Base-by-base conservation (phyloP, 345 rosid genomes). In the Corchorus capsularis region DNA sequence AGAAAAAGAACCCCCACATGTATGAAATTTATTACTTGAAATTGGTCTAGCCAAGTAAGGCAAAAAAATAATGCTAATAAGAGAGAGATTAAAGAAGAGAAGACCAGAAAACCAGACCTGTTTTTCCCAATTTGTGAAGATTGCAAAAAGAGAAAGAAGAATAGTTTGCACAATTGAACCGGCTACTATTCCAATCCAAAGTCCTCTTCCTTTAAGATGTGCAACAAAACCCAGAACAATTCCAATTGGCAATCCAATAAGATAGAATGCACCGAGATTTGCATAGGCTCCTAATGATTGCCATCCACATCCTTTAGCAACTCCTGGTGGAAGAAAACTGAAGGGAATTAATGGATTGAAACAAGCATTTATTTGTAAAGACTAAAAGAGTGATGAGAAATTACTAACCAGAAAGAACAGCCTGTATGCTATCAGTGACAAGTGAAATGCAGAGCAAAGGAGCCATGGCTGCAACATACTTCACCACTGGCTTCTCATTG, bases 231-330 rank as follows among this genome's bases (percentile, higher is more conserved):
- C 92, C 22, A 88, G 86, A 13, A 91, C 43, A 6, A 43, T 66
- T 0, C 90, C 86, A 17, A 88, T 67, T 0, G 90, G 93, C 82
- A 88, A 72, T 56, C 91, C 94, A 46, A 89, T 77, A 0, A 79
- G 27, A 75, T 83, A 91, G 22, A 86, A 88, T n/a, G 91, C 82
- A 19, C 76, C 86, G 32, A 93, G 75, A 72, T 93, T 91, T n/a
- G 75, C 86, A 65, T 73, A 71, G 2, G 86, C 84, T 8, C 80
- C 98, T 68, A 89, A 52, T 2, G 78, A 88, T 71, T 94, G 94
- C 95, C 95, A 91, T 15, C 94, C 97, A 8, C 95, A 86, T 49
- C 95, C 98, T 82, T 94, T 88, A 0, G 89, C 88, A 50, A 90
- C 93, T 75, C 94, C 97, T 90, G 72, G 6, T 59, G 17, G 0